Base-by-base conservation (phyloP, 1,139 yeast genomes). In the Pichia sp. region DNA sequence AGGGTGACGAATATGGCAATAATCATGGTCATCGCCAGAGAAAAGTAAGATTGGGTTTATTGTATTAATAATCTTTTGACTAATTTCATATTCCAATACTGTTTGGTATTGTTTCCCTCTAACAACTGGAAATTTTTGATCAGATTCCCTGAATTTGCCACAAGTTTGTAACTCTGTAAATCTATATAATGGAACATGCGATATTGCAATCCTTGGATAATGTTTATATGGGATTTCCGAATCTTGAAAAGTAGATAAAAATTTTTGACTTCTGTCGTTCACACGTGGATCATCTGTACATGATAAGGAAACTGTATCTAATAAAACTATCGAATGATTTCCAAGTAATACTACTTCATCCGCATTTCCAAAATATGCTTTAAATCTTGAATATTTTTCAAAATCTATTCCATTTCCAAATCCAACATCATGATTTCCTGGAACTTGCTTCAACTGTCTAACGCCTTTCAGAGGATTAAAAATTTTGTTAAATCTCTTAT, bases 391-490 rank as follows among this genome's bases (percentile, higher is more conserved):
- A 41, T 74, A 62, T 28, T 81, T 76, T 3, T 69, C 63, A 27
- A 74, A 75, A 11, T 75, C 69, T 7, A 77, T 71, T 1, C 81
- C 77, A 47, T 80, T 76, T 31, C 95, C 95, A 62, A 84, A 90
- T 0, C 98, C 98, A 54, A 92, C 87, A 61, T 92, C 98, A 61
- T 92, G 98, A 59, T 92, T 92, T 2, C 98, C 98, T 0, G 97
- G 96, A 11, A 92, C 64, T 2, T 82, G 76, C 56, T 74, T 70
- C 37, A 55, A 51, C 26, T 53, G 52, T 58, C 65, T 33, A 65
- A 66, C 39, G 64, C 78, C 65, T 55, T 67, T 51, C 67, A 76
- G 57, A 26, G 65, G 65, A 22, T 77, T 74, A 60, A 85, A 92
- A 2, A 92, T 76, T 2, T 63, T 55, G 55, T 75, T 73, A 62